These are phyloP conservation scores for Medicago lupulina DNA, from an alignment of 306 rosid genomes.

Conservation along the genomic window DNA sequence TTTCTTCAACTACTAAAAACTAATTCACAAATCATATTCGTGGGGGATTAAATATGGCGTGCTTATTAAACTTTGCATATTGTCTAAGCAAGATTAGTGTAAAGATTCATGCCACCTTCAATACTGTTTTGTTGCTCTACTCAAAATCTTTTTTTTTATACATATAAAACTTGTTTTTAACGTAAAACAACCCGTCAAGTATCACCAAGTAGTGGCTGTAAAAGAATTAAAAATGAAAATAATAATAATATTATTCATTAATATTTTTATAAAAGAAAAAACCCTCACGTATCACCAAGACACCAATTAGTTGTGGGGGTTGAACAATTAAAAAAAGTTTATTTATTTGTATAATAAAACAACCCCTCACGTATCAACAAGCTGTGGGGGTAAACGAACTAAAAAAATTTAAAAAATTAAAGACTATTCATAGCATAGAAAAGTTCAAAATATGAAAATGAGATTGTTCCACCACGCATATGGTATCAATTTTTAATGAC, in stretches of 20 bases:
- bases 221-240: too few species aligned
- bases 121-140: too few species aligned
- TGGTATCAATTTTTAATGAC: too few species aligned
- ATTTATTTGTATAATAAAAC: not conserved
- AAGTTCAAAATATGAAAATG: slow-evolving; percentile 14
- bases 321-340: not conserved
- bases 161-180: not conserved
- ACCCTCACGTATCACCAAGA: slow-evolving; percentile 8
- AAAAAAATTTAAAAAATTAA: not conserved
- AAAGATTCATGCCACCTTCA: too few species aligned
- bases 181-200: not conserved
- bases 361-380: slow-evolving; percentile 7
- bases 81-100: too few species aligned
- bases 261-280: not conserved
- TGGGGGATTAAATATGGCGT: too few species aligned
- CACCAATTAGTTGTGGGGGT: not conserved
- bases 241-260: not conserved
- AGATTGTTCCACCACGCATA: slow-evolving; percentile 6
- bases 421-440: not conserved
- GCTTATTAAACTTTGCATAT: too few species aligned
- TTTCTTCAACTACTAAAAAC: too few species aligned
- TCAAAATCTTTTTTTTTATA: not conserved
- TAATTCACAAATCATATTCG: too few species aligned
- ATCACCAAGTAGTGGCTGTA: not conserved
- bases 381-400: not conserved